Evolutionary conservation across 2,329 filamentous ascomycete species (phyloP), one percentile per base, ranked within the genome.

Genomic region (Annulohypoxylon truncatum): DNA sequence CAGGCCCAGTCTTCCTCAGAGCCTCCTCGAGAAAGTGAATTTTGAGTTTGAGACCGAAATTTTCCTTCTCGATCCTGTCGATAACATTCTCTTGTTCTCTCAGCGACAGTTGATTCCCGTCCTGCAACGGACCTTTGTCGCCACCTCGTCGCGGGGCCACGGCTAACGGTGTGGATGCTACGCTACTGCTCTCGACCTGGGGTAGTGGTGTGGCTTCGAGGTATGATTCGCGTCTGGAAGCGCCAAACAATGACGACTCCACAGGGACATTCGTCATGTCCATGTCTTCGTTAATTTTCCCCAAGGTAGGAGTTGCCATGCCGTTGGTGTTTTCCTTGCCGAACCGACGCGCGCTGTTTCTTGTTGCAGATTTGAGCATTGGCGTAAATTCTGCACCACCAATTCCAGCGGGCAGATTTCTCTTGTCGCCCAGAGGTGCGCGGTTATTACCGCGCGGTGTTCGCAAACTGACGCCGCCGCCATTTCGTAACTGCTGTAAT

Each of bases 1-100:
- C 93, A 6, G 93, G 94, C 0, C 95, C 95, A 58, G 91, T 89
- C 77, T 96, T 97, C 56, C 90, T 88, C 52, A 99, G 81, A 12
- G 93, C 92, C 72, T 98, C 93, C 78, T 99, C 94, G 60, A 99
- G 85, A 77, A 97, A 99, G 79, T 98, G 94, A 56, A 98, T 97
- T 79, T 97, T 97, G 72, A 98, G 86, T 79, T 98, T 98, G 57
- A 99, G 84, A 22, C 93, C 93, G 77, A 98, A 99, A 76, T 99
- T 99, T 76, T 98, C 96, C 82, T 99, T 99, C 77, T 97, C 94
- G 73, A 99, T 95, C 76, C 92, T 92, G 81, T 97, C 93, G 72
- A 99, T 95, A 71, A 96, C 92, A 72, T 93, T 94, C 79, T 98
- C 96, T 79, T 99, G 96, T 77, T 99, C 96, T 66, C 94, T 90